phyloP scores from a whole-genome alignment of 495 filamentous ascomycete genomes.

The Immersiella caudata region DNA sequence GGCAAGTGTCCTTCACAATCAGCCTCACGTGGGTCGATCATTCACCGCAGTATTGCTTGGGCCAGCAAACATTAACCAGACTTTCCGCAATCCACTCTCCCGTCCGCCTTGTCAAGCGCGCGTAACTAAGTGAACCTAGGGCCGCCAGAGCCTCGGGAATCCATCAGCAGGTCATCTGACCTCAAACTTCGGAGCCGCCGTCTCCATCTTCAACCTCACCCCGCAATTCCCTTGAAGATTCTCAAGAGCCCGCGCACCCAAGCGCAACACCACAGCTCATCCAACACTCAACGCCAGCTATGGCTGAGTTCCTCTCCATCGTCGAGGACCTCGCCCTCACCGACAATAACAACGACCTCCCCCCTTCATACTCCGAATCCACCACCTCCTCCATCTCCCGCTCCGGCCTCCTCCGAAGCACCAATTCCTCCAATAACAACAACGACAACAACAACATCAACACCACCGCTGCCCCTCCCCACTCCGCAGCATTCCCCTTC shows the following conservation, averaged over 20 bases:
- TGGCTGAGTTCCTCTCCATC: constrained; percentile 11
- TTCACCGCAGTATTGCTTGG: neutral
- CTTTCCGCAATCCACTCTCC: neutral
- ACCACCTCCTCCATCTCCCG: constrained; percentile 12
- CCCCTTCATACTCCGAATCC: constrained; percentile 43
- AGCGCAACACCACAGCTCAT: constrained; percentile 2
- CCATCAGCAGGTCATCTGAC: neutral
- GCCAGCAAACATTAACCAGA: neutral
- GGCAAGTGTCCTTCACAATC: neutral
- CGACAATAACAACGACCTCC: constrained; percentile 22
- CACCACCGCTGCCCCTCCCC: constrained; percentile 5
- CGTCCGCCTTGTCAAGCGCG: neutral
- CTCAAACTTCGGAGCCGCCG: neutral
- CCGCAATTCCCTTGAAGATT: neutral
- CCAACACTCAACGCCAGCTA: neutral
- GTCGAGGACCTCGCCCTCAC: constrained; percentile 25
- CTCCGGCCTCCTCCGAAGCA: constrained; percentile 10
- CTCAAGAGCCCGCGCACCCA: neutral
- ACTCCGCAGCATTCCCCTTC: constrained; percentile 18
- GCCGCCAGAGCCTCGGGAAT: neutral
- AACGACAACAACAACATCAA: neutral
- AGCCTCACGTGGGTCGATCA: neutral
- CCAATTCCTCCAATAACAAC: constrained; percentile 5
- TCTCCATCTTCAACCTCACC: neutral
- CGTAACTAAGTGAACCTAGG: neutral